A percentile compares a stretch with the other conserved stretches of the same genome.
phyloP scores from a whole-genome alignment of 2,329 filamentous ascomycete species.

The Botrytis pseudocinerea region DNA sequence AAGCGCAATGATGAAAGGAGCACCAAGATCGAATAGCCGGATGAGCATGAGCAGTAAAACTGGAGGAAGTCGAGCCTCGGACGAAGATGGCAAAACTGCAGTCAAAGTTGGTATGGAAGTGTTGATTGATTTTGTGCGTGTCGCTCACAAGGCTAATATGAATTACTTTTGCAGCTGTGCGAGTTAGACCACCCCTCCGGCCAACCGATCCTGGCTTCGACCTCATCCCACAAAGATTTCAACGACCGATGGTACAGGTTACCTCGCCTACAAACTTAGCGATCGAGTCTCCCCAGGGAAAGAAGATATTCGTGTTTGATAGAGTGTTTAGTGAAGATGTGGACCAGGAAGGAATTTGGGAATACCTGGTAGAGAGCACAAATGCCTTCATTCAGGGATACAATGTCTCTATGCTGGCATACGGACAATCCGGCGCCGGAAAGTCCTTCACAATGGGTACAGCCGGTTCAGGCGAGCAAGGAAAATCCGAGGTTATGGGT shows the following conservation, averaged over 20 bases:
- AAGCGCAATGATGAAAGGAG: constrained; percentile 72
- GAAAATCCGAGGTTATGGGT: constrained; percentile 74
- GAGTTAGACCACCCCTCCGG: constrained; percentile 83
- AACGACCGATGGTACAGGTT: constrained; percentile 87
- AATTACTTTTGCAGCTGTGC: constrained; percentile 65
- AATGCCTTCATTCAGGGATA: constrained; percentile 91
- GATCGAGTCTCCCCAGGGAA: constrained; percentile 88
- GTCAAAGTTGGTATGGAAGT: constrained; percentile 88
- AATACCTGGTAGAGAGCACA: constrained; percentile 89
- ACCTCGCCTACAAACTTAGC: constrained; percentile 80
- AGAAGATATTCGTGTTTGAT: constrained; percentile 96
- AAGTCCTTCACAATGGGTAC: constrained; percentile 99
- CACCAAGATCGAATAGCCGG: constrained; percentile 77
- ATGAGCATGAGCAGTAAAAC: constrained; percentile 79
- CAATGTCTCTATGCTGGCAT: constrained; percentile 96
- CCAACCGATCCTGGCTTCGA: constrained; percentile 88
- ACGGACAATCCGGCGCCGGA: constrained; percentile 94
- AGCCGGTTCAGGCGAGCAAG: constrained; percentile 77
- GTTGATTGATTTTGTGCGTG: not conserved
- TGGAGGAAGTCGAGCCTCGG: constrained; percentile 80
- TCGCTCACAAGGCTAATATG: constrained; percentile 18
- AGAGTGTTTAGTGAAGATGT: constrained; percentile 85
- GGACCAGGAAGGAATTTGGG: constrained; percentile 87
- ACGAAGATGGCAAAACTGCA: constrained; percentile 86
- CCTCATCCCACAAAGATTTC: constrained; percentile 92